These are phyloP conservation scores for Boeremia lycopersici DNA, from an alignment of 2,329 filamentous ascomycete genomes.

Conservation along the genomic window DNA sequence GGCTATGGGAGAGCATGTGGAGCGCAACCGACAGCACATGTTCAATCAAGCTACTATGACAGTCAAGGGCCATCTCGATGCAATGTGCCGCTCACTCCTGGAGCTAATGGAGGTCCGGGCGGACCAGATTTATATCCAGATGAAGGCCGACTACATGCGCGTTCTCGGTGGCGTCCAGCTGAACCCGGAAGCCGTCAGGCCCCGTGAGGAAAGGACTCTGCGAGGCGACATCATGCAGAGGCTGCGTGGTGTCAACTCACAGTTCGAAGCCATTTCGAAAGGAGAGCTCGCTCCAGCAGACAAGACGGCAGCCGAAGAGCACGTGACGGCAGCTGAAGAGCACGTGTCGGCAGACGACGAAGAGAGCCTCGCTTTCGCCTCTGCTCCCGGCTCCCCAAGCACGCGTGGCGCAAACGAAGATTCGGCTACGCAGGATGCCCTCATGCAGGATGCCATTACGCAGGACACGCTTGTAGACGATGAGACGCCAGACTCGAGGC, in stretches of 20 bases:
- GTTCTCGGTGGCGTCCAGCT: constrained; percentile 38
- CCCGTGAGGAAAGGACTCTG: constrained; percentile 22
- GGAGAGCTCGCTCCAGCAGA: constrained; percentile 11
- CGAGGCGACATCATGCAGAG: constrained; percentile 22
- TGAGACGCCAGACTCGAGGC: constrained; percentile 11
- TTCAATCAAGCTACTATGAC: constrained; percentile 54
- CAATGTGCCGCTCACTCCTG: constrained; percentile 53
- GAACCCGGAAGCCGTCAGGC: constrained; percentile 7
- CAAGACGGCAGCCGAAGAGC: not conserved
- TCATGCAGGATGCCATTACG: not conserved
- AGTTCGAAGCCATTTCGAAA: constrained; percentile 31
- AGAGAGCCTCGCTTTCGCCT: constrained; percentile 12
- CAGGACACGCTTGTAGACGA: not conserved
- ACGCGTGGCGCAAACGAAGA: not conserved
- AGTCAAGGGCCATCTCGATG: constrained; percentile 50
- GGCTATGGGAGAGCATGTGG: constrained; percentile 56
- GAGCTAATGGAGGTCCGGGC: constrained; percentile 52
- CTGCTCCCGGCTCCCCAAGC: not conserved
- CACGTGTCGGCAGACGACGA: not conserved
- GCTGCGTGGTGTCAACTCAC: constrained; percentile 24
- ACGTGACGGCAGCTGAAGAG: not conserved
- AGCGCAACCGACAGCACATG: constrained; percentile 52
- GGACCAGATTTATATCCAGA: constrained; percentile 51
- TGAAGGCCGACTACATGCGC: constrained; percentile 48
- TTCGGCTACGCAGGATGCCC: not conserved